These are phyloP conservation scores for Aspergillus pseudotamarii DNA, from an alignment of 2,329 filamentous ascomycete genomes.

Conservation along the genomic window DNA sequence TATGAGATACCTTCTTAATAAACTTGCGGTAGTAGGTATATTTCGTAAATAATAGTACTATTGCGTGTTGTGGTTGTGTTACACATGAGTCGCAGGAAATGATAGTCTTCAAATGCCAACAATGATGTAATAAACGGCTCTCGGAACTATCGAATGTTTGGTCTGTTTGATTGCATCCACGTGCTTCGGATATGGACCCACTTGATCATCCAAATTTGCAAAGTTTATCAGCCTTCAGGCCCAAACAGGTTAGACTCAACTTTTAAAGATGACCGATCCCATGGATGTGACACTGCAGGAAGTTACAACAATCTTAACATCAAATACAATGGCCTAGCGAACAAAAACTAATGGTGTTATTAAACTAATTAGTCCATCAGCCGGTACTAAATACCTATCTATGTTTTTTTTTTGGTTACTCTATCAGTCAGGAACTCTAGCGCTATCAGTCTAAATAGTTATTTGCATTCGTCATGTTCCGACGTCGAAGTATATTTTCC, in stretches of 20 bases:
- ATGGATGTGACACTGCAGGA: constrained; percentile 19
- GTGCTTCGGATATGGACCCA: constrained; percentile 21
- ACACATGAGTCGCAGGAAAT: neutral
- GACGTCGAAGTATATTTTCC: neutral
- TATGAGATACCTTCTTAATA: neutral
- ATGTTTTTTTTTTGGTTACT: too few species aligned
- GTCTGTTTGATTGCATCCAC: constrained; percentile 21
- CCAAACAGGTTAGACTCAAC: constrained; percentile 13
- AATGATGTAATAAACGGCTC: constrained; percentile 20
- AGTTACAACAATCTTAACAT: constrained; percentile 1
- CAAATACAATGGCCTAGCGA: neutral
- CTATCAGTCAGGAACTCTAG: neutral
- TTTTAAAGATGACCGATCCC: constrained; percentile 21
- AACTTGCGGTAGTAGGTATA: neutral
- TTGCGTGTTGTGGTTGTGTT: neutral
- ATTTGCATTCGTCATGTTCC: neutral
- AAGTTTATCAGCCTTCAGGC: constrained; percentile 22
- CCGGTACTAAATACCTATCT: neutral
- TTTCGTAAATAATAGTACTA: neutral
- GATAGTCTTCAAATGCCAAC: neutral
- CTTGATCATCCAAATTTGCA: constrained; percentile 22
- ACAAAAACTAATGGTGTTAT: neutral
- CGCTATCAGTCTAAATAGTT: neutral
- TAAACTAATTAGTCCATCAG: neutral
- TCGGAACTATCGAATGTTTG: constrained; percentile 13